Evolutionary conservation across 345 rosid species (phyloP), one percentile per base, ranked within the genome.

Genomic region (Salix caprea): DNA sequence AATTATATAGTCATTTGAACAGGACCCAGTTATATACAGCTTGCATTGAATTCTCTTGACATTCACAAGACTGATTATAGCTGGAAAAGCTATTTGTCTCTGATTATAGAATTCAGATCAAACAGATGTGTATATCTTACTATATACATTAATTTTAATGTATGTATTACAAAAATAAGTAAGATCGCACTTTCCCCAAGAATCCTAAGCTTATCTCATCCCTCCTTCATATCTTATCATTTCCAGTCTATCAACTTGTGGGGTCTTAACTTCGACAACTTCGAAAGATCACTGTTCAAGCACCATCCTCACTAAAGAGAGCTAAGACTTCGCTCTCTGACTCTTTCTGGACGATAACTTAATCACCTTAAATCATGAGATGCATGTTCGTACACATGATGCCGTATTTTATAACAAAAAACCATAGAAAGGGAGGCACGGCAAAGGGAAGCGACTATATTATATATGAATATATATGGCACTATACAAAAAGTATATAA

Each of bases 101-200:
- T 19, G 36, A n/a, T 13, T 23, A 34, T 34, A 21, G 24, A 32
- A 44, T 4, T 36, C 23, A 14, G 3, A 7, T 23, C 16, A 16
- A 28, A 24, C 23, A 14, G 7, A 2, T 56, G 52, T 21, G 23
- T 50, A 7, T 71, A 85, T 79, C 84, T 81, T 75, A 87, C 73
- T 72, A 68, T 85, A 76, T 84, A 82, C 74, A 68, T 26, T 26
- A 30, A 30, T 30, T 30, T 30, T 30, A n/a, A 76, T 70, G 15
- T 24, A 58, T 60, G 30, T 73, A 65, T 12, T 18, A 18, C 5
- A 5, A 37, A 60, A 61, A 68, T 54, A 66, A 80, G 87, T 81
- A 87, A 83, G 81, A 73, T 83, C 86, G 87, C 94, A 89, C 92
- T 87, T 74, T 77, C 86, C 85, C 90, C 91, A 81, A 85, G 86